Percentiles rank a stretch among this genome's conserved stretches.
phyloP scores from a whole-genome alignment of 1,139 yeast genomes.

The Pneumocystis carinii region DNA sequence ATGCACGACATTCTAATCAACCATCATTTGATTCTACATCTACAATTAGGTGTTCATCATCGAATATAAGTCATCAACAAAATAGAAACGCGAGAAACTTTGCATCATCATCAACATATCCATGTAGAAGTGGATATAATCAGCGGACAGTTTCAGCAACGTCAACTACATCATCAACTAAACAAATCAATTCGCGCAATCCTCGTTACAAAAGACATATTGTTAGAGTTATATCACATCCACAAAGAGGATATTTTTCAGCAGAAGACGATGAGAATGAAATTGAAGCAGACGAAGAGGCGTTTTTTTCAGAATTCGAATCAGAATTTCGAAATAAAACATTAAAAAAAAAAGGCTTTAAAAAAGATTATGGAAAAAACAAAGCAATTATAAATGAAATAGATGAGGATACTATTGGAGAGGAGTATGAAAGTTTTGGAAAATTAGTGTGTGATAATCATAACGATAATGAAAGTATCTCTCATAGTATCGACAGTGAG shows the following conservation, averaged over 20 bases:
- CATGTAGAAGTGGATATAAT: neutral
- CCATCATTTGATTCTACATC: conserved; percentile 1
- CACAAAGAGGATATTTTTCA: conserved; percentile 4
- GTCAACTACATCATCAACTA: neutral
- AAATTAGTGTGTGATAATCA: neutral
- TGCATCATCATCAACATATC: neutral
- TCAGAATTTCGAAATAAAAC: neutral
- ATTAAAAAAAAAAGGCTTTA: conserved; percentile 3
- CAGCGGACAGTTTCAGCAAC: neutral
- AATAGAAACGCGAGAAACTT: neutral
- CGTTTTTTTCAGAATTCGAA: conserved; percentile 2
- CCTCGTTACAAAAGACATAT: neutral
- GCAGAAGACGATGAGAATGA: conserved; percentile 11
- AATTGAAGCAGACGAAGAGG: conserved; percentile 8
- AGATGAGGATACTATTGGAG: conserved; percentile 3
- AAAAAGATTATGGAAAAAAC: conserved; percentile 3
- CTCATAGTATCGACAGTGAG: conserved; percentile 6
- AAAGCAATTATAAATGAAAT: conserved; percentile 2
- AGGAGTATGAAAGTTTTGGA: conserved; percentile 1
- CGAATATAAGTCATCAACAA: neutral
- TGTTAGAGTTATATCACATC: neutral
- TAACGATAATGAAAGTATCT: conserved; percentile 5
- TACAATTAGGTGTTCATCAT: neutral
- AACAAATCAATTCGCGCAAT: neutral
- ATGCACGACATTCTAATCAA: neutral